phyloP scores from a whole-genome alignment of 1,139 yeast genomes.

The Debaryomycetaceae sp. region DNA sequence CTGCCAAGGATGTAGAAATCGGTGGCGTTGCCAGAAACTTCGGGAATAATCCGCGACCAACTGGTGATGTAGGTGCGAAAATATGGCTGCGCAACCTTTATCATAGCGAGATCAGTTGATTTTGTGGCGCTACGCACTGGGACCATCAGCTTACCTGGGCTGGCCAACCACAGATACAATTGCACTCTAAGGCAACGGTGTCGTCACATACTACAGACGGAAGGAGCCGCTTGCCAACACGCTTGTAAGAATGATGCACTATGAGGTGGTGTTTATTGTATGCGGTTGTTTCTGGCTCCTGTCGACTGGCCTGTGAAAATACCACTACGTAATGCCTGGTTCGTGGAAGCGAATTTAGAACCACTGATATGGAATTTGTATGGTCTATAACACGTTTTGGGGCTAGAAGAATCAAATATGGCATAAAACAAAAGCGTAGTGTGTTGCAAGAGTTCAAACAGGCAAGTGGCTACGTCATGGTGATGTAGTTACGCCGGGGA shows the following conservation, averaged over 20 bases:
- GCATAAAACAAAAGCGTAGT: background rate
- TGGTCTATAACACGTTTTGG: background rate
- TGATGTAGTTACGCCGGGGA: slow-evolving; percentile 2
- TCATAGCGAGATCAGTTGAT: background rate
- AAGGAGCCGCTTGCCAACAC: background rate
- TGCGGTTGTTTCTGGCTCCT: background rate
- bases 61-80: background rate
- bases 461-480: slow-evolving; percentile 2
- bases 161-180: background rate
- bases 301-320: background rate
- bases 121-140: background rate
- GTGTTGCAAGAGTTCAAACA: background rate
- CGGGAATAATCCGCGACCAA: background rate
- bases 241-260: background rate
- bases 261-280: background rate
- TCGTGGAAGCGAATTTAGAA: background rate
- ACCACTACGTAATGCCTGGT: background rate
- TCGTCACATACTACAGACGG: background rate
- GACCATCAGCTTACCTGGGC: background rate
- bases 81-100: background rate
- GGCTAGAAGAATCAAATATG: background rate
- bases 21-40: background rate
- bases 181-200: background rate
- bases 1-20: too few species aligned
- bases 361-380: background rate